Percentiles rank a stretch among this genome's conserved stretches.
Evolutionary conservation across 2,329 filamentous ascomycete species (phyloP).

Genomic region (Periconia macrospinosa): DNA sequence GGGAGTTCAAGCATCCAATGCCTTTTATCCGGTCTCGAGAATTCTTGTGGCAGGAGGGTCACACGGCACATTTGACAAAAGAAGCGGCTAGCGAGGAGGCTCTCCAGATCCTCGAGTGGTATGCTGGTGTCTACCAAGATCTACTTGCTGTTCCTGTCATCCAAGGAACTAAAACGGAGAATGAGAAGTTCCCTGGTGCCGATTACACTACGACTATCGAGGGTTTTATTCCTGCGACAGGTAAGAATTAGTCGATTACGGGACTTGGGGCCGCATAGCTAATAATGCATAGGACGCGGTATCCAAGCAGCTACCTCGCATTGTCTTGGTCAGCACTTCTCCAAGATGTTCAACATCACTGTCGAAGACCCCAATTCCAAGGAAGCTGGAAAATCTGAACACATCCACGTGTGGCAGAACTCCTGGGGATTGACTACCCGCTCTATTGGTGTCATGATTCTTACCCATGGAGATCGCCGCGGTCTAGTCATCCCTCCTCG

Average conservation of each 20-base stretch:
- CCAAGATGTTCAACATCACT: constrained; percentile 98
- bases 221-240: constrained; percentile 90
- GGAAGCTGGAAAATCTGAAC: constrained; percentile 61
- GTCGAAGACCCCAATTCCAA: constrained; percentile 84
- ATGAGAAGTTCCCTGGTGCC: constrained; percentile 96
- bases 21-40: constrained; percentile 84
- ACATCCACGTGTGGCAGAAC: constrained; percentile 95
- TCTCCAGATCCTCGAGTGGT: constrained; percentile 88
- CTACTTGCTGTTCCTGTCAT: constrained; percentile 94
- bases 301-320: constrained; percentile 97
- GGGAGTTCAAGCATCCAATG: constrained; percentile 89
- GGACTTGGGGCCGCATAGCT: background rate
- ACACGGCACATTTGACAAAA: constrained; percentile 88
- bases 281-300: constrained; percentile 66
- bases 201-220: constrained; percentile 97
- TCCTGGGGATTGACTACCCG: constrained; percentile 98
- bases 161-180: constrained; percentile 91
- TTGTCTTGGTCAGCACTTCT: constrained; percentile 95
- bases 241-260: background rate
- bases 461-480: constrained; percentile 96
- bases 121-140: constrained; percentile 89
- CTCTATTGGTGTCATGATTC: constrained; percentile 97
- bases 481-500: constrained; percentile 91
- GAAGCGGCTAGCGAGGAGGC: constrained; percentile 82
- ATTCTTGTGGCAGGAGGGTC: constrained; percentile 98